Evolutionary conservation across 805 yeast species (phyloP), one percentile per base, ranked within the genome.

Genomic region (Suhomyces sp.): DNA sequence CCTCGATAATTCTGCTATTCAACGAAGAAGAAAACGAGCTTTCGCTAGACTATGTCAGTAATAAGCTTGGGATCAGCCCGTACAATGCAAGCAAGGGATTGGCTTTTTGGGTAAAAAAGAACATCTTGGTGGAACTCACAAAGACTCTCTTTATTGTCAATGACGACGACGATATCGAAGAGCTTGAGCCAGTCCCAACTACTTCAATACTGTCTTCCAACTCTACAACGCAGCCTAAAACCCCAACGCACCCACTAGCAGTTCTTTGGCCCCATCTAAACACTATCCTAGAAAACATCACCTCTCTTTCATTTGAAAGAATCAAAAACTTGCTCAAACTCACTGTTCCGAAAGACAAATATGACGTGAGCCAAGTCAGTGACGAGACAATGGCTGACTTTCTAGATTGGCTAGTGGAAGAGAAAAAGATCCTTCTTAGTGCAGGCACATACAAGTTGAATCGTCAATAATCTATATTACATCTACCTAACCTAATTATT

Each of bases 41-140:
- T 3, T 57, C 78, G 0, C 52, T 75, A 4, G 68, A 61, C 6
- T 65, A 71, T 4, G 64, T 83, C 3, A 54, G 62, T 17, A 57
- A 58, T 45, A 55, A 60, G 12, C 66, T 85, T 15, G 68, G 72
- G 2, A 76, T 87, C 77, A 67, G 74, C 1, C 64, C 70, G 3
- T 71, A 72, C 13, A 47, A 69, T 13, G 83, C 80, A 0, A 47
- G 60, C 5, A 56, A 70, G 62, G 63, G 69, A 51, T 48, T 79
- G 64, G 64, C 67, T 53, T 89, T 78, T 61, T 92, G 97, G 97
- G 78, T 81, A 2, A 72, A 77, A 19, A 67, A 78, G 46, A 82
- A 80, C 0, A 82, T 90, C 0, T 59, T 92, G 5, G 54, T 66
- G 2, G 78, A 77, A 45, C 65, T 71, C 3, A 57, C 65, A 4